Conservation (phyloP, 805 yeast genomes). For the Wickerhamomyces sydowiorum region DNA sequence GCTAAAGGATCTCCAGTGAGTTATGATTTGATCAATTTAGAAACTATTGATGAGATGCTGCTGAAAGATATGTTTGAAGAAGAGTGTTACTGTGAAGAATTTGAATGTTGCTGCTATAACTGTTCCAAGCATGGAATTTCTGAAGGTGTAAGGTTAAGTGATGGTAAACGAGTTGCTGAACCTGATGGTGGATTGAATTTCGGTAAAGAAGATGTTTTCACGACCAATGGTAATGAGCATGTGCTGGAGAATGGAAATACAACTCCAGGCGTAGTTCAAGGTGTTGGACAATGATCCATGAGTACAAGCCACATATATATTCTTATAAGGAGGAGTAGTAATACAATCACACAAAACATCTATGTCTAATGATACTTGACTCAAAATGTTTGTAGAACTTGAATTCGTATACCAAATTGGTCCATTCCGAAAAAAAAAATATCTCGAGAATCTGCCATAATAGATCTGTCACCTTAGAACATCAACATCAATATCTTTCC, state of each 20-base stretch:
- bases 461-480: background rate
- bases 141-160: constrained; percentile 16
- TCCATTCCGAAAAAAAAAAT: background rate
- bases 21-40: constrained; percentile 9
- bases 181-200: background rate
- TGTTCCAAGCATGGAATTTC: constrained; percentile 20
- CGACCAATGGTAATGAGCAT: background rate
- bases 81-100: constrained; percentile 13
- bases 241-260: too few relatives aligned
- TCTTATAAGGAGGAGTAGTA: too few relatives aligned
- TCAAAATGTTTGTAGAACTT: background rate
- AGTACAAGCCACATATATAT: too few relatives aligned
- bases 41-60: constrained; percentile 16
- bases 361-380: too few relatives aligned
- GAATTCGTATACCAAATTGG: background rate
- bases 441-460: background rate
- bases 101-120: constrained; percentile 13
- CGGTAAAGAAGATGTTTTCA: too few relatives aligned
- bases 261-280: too few relatives aligned
- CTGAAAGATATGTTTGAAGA: constrained; percentile 11
- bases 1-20: background rate
- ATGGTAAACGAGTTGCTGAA: constrained; percentile 8
- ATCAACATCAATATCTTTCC: background rate
- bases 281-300: too few relatives aligned
- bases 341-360: too few relatives aligned